Conservation (phyloP, 768 basidiomycete genomes). For the Clitopilus hobsonii region DNA sequence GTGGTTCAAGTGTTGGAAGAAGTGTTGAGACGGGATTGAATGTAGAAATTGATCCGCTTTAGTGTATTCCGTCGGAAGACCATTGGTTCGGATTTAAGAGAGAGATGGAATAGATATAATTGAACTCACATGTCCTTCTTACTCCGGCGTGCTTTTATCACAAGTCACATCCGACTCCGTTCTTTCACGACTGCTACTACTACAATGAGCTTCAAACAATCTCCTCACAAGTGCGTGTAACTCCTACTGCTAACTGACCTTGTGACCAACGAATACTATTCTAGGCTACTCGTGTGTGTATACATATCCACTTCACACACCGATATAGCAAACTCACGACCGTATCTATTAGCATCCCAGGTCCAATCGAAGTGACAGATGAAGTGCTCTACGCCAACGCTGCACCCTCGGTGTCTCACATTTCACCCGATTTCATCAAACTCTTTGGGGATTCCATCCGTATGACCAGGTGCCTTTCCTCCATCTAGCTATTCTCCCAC, state of each 20-base stretch:
- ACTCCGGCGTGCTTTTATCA: not conserved
- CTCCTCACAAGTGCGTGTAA: conserved; percentile 31
- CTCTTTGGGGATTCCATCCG: conserved; percentile 87
- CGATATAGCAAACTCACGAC: conserved; percentile 8
- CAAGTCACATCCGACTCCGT: conserved; percentile 9
- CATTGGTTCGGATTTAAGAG: too few relatives aligned
- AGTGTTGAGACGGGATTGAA: conserved; percentile 31
- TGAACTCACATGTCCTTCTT: not conserved
- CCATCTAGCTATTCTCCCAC: not conserved
- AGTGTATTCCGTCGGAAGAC: not conserved
- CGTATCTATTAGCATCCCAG: conserved; percentile 46
- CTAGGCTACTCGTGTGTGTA: conserved; percentile 49
- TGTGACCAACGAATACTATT: conserved; percentile 7
- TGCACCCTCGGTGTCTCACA: conserved; percentile 84
- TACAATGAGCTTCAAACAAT: too few relatives aligned
- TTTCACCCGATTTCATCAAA: conserved; percentile 82
- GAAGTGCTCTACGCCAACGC: conserved; percentile 84
- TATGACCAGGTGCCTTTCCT: conserved; percentile 61
- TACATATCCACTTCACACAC: conserved; percentile 1
- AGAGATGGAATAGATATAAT: too few relatives aligned
- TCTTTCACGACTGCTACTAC: not conserved
- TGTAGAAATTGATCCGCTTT: not conserved
- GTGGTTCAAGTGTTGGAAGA: conserved; percentile 53
- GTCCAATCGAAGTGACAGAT: conserved; percentile 58
- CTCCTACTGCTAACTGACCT: conserved; percentile 18